Conservation (phyloP, 495 filamentous ascomycete genomes). For the Neurospora pannonica region DNA sequence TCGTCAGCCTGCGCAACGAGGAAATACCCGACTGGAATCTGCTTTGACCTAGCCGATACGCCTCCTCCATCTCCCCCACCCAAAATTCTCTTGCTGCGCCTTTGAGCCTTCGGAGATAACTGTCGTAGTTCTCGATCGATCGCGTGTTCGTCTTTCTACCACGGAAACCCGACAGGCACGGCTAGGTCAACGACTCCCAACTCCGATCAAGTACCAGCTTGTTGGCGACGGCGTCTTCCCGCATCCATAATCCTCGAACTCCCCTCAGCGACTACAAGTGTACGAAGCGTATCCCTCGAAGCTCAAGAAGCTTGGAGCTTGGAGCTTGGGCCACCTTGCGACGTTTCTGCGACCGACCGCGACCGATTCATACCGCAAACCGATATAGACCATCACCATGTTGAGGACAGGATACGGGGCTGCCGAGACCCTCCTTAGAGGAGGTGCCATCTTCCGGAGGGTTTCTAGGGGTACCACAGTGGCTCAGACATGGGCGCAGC, state of each 20-base stretch:
- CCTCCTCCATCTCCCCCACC: background rate
- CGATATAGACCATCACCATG: constrained; percentile 3
- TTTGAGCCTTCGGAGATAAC: background rate
- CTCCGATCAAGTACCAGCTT: background rate
- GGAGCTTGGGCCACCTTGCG: background rate
- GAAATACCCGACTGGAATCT: background rate
- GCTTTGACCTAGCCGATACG: background rate
- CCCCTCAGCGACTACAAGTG: background rate
- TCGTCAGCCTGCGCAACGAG: background rate
- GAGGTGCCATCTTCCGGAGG: background rate
- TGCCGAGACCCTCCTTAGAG: constrained; percentile 10
- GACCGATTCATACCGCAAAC: background rate
- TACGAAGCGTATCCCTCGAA: background rate
- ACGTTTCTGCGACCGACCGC: background rate
- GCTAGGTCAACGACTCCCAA: background rate
- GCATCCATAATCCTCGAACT: background rate
- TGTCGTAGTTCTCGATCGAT: background rate
- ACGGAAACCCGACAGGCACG: background rate
- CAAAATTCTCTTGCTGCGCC: background rate
- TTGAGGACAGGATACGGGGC: constrained; percentile 11
- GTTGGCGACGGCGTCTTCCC: background rate
- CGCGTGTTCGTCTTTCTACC: background rate
- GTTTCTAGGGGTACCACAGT: background rate
- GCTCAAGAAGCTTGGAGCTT: background rate
- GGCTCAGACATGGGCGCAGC: constrained; percentile 1